Evolutionary conservation across 257 asterid species (phyloP).

Genomic region (Nicotiana undulata): DNA sequence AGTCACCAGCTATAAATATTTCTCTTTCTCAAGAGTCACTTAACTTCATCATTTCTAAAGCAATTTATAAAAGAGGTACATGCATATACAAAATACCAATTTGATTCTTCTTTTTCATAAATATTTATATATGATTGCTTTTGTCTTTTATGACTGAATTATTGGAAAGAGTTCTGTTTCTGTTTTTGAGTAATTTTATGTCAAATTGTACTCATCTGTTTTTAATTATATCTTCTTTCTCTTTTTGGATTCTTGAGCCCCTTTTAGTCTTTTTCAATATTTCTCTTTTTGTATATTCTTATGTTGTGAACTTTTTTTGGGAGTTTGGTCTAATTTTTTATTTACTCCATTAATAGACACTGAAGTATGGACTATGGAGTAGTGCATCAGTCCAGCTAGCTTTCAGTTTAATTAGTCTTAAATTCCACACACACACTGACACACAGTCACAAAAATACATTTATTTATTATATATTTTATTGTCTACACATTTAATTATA

Average conservation of each 20-base stretch:
- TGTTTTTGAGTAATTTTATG: background rate
- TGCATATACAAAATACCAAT: background rate
- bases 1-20: background rate
- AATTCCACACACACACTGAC: too few species aligned
- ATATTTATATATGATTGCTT: background rate
- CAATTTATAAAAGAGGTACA: background rate
- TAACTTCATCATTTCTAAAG: background rate
- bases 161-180: background rate
- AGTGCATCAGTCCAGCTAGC: background rate
- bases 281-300: background rate
- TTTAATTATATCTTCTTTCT: background rate
- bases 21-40: background rate
- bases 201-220: background rate
- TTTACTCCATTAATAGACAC: background rate
- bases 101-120: background rate
- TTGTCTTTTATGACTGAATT: too few species aligned
- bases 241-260: background rate
- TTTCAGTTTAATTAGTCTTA: background rate
- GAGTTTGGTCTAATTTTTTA: background rate
- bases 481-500: too few species aligned
- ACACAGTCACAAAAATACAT: background rate
- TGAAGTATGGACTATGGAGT: background rate
- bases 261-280: background rate
- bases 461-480: background rate
- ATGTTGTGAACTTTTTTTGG: background rate